phyloP scores from a whole-genome alignment of 1,139 yeast genomes.

The Pichia sp. region DNA sequence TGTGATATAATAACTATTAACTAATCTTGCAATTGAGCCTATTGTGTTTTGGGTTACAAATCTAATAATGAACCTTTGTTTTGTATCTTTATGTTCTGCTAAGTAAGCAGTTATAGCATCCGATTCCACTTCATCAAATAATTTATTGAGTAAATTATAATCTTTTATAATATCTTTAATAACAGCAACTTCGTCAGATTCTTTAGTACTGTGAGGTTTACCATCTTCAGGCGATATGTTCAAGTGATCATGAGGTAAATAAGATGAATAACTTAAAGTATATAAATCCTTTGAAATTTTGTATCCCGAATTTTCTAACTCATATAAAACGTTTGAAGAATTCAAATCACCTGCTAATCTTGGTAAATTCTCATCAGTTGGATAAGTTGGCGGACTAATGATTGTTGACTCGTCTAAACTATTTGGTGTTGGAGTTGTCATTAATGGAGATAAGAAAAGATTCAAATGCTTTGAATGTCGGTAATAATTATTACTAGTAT shows the following conservation, averaged over 20 bases:
- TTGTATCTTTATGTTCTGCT: constrained; percentile 11
- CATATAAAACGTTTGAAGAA: constrained; percentile 7
- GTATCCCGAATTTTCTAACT: constrained; percentile 4
- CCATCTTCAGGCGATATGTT: constrained; percentile 5
- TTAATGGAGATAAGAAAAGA: constrained; percentile 5
- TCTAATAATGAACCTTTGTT: constrained; percentile 6
- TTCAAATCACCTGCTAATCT: background rate
- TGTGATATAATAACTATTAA: constrained; percentile 12
- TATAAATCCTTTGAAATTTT: background rate
- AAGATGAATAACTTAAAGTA: background rate
- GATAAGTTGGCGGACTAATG: background rate
- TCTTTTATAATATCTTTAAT: background rate
- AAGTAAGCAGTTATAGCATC: constrained; percentile 12
- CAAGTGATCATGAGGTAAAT: constrained; percentile 8
- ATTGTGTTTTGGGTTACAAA: constrained; percentile 12
- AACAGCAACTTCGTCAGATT: background rate
- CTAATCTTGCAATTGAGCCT: constrained; percentile 13
- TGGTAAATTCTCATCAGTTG: background rate
- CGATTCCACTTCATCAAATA: constrained; percentile 1
- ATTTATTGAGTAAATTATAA: constrained; percentile 4
- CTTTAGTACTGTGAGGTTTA: background rate
- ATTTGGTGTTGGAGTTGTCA: constrained; percentile 2
- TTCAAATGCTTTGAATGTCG: constrained; percentile 3
- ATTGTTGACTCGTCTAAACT: background rate
- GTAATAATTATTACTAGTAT: background rate